phyloP scores from a whole-genome alignment of 306 rosid species.

The Vigna mungo region DNA sequence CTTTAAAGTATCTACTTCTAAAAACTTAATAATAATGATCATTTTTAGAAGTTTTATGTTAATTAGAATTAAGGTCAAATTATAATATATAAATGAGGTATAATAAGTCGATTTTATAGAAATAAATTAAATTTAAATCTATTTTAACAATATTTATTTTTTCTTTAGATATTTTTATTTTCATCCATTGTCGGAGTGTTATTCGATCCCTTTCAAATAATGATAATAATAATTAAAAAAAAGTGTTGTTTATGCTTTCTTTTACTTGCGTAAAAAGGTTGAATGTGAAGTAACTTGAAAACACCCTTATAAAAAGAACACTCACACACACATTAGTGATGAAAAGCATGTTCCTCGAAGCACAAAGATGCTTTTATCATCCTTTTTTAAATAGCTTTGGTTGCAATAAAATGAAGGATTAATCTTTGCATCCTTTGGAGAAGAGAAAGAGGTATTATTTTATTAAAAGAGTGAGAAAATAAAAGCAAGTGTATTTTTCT shows the following conservation, averaged over 20 bases:
- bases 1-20: background rate
- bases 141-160: too few species aligned
- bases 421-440: slow-evolving; percentile 43
- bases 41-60: too few species aligned
- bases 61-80: too few species aligned
- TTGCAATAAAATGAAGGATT: slow-evolving; percentile 41
- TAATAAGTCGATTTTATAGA: too few species aligned
- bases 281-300: slow-evolving; percentile 20
- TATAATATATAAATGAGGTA: too few species aligned
- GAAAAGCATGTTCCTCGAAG: slow-evolving; percentile 44
- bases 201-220: too few species aligned
- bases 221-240: too few species aligned
- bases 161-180: too few species aligned
- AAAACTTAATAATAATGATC: background rate
- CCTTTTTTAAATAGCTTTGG: slow-evolving; percentile 44
- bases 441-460: slow-evolving; percentile 52
- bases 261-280: slow-evolving; percentile 31
- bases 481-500: slow-evolving; percentile 45
- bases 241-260: background rate
- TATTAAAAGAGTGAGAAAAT: slow-evolving; percentile 42
- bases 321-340: background rate
- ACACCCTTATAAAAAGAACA: background rate
- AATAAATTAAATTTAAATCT: too few species aligned
- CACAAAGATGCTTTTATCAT: slow-evolving; percentile 48
- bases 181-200: too few species aligned